Evolutionary conservation across 257 asterid species (phyloP).

Genomic region (Fraxinus cuspidata): DNA sequence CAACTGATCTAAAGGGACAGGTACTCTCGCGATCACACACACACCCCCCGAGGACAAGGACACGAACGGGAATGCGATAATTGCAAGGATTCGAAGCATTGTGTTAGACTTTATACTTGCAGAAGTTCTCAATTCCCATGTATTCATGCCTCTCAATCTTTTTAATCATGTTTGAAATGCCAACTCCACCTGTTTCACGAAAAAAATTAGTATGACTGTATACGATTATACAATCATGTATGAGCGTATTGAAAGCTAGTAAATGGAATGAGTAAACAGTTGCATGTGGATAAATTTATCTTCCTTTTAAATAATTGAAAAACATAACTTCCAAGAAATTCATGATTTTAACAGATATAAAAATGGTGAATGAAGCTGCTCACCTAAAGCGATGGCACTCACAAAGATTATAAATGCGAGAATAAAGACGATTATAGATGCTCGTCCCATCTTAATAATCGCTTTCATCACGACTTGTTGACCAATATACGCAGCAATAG

Average conservation of each 20-base stretch:
- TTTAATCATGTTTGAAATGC: conserved; percentile 78
- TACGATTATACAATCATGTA: no score
- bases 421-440: conserved; percentile 87
- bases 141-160: conserved; percentile 69
- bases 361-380: conserved; percentile 8
- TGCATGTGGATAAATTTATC: background rate
- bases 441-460: conserved; percentile 68
- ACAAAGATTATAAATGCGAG: conserved; percentile 84
- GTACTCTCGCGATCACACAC: no score
- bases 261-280: background rate
- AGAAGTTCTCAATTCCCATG: conserved; percentile 90
- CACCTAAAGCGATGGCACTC: conserved; percentile 88
- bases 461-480: conserved; percentile 73
- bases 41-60: no score
- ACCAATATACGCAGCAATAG: conserved; percentile 76
- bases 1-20: no score
- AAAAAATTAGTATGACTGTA: background rate
- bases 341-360: no score
- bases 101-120: conserved; percentile 60
- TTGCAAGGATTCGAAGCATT: no score
- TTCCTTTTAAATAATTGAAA: no score
- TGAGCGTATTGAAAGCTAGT: background rate
- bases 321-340: background rate
- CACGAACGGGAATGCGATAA: no score
- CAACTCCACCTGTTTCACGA: conserved; percentile 79